A percentile compares a stretch with the other conserved stretches of the same genome.
phyloP scores from a whole-genome alignment of 768 basidiomycete genomes.

The Pulveroboletus frians region DNA sequence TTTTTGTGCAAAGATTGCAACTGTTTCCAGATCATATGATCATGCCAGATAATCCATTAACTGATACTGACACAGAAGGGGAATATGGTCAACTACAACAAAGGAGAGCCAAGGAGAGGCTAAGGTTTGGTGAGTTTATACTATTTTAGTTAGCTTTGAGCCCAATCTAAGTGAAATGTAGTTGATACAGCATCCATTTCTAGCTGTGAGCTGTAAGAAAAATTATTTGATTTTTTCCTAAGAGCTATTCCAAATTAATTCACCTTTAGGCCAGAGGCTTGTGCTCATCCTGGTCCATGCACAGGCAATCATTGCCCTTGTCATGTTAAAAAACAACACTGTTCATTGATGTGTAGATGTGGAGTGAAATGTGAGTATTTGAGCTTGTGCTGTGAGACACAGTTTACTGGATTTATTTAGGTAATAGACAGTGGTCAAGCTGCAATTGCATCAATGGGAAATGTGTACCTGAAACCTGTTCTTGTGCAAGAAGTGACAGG shows the following conservation, averaged over 20 bases:
- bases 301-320: constrained; percentile 38
- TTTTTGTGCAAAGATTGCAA: constrained; percentile 19
- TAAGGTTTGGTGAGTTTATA: constrained; percentile 14
- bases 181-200: constrained; percentile 1
- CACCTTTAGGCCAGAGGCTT: constrained; percentile 31
- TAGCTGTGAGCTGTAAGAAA: constrained; percentile 11
- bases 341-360: constrained; percentile 47
- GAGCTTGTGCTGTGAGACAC: not conserved
- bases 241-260: not conserved
- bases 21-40: constrained; percentile 19
- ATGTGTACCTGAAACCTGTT: constrained; percentile 26
- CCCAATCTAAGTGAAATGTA: not conserved
- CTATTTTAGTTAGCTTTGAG: not conserved
- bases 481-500: constrained; percentile 31
- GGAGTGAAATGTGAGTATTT: constrained; percentile 34
- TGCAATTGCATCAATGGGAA: constrained; percentile 28
- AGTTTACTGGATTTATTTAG: not conserved
- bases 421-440: constrained; percentile 13
- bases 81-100: not conserved
- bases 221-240: not conserved
- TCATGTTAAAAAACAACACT: constrained; percentile 35
- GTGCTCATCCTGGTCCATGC: constrained; percentile 48
- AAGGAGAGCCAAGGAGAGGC: constrained; percentile 2
- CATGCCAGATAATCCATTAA: not conserved
- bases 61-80: not conserved